Conservation (phyloP, 2,329 filamentous ascomycete species). For the Alternaria gansuensis region DNA sequence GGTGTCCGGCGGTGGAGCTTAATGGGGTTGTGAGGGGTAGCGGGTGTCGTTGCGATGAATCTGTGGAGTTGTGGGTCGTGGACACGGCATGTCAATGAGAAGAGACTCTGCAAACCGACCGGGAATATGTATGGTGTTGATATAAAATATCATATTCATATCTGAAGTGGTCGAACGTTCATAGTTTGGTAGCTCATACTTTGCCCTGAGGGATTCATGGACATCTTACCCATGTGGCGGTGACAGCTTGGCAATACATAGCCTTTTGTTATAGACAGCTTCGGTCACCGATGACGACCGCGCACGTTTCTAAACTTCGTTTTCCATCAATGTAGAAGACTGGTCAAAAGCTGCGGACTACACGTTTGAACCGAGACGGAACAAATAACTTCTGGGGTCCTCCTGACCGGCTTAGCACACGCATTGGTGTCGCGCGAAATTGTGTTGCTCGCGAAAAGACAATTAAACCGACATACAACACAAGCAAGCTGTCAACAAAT, state of each 20-base stretch:
- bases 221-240: not conserved
- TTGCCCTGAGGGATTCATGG: not conserved
- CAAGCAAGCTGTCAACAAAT: not conserved
- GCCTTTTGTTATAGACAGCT: not conserved
- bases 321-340: not conserved
- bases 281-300: not conserved
- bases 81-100: not conserved
- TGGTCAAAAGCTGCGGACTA: not conserved
- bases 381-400: not conserved
- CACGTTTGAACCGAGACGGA: not conserved
- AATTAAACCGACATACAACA: not conserved
- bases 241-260: slow-evolving; percentile 11
- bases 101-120: not conserved
- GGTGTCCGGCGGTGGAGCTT: not conserved
- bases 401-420: not conserved
- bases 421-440: not conserved
- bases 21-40: slow-evolving; percentile 3
- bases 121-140: not conserved
- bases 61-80: not conserved
- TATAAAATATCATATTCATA: not conserved
- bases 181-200: not conserved
- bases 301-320: not conserved
- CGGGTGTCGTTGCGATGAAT: not conserved
- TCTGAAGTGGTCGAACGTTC: not conserved
- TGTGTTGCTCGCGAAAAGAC: not conserved